These are phyloP conservation scores for Cryphonectria parasitica DNA, from an alignment of 2,329 filamentous ascomycete species.

Conservation along the genomic window DNA sequence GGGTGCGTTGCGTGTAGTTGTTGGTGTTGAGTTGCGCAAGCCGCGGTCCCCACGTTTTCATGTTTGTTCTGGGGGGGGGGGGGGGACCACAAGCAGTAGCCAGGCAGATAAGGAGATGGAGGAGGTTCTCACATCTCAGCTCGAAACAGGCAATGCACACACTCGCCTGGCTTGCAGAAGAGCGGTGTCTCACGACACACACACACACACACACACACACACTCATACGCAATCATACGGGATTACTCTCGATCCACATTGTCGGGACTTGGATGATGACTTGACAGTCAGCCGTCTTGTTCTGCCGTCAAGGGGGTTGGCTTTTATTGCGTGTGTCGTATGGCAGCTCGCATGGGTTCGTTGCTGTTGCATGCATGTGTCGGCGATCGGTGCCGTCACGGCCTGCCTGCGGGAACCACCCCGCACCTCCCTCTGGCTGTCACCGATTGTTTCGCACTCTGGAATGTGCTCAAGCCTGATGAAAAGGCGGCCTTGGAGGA, in stretches of 20 bases:
- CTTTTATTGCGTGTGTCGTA: not conserved
- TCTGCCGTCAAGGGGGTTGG: not conserved
- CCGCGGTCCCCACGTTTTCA: not conserved
- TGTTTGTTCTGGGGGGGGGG: too few species aligned
- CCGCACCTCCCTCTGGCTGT: not conserved
- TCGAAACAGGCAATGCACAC: not conserved
- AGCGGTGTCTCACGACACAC: slow-evolving; percentile 23
- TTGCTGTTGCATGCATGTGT: not conserved
- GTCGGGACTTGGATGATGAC: slow-evolving; percentile 17
- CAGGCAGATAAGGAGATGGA: not conserved
- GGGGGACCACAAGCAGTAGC: not conserved
- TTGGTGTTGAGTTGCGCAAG: not conserved
- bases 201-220: slow-evolving; percentile 8
- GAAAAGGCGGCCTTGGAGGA: slow-evolving; percentile 20
- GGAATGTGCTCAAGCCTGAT: slow-evolving; percentile 1
- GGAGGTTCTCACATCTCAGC: slow-evolving; percentile 8
- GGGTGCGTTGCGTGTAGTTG: not conserved
- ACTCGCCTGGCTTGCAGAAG: slow-evolving; percentile 14
- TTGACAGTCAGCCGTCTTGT: not conserved
- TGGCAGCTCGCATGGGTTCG: not conserved
- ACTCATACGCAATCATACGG: not conserved
- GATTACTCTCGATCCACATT: slow-evolving; percentile 23
- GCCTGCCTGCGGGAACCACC: not conserved
- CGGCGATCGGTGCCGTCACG: not conserved
- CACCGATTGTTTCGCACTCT: slow-evolving; percentile 26